Base-by-base conservation (phyloP, 163 green algal genomes). In the Smithsoniella earleae region DNA sequence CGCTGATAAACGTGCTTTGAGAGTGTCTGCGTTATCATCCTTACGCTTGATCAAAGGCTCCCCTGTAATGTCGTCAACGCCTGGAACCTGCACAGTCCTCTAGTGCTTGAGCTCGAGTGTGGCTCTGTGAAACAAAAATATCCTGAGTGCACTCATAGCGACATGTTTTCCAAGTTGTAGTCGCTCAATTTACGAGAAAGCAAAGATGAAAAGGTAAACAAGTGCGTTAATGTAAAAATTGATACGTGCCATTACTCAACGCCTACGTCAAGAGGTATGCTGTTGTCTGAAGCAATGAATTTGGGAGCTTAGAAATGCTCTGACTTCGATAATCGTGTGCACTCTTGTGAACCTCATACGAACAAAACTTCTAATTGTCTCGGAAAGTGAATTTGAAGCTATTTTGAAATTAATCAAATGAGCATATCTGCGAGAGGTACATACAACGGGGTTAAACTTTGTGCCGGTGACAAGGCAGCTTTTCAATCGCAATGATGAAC, bases 21-120 rank as follows among this genome's bases (percentile, higher is more conserved):
- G 84, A 10, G 92, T 97, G 45, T 98, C 92, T 3, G 88, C 91
- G 78, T 96, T 96, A 83, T 89, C 84, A 79, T 96, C 90, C 76
- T 95, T 95, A n/a, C 90, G 78, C 66, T 85, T 80, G 30, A 95
- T 83, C 27, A 96, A 84, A 1, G 89, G 86, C 80, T 96, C 90
- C 3, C 90, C 93, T 0, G 94, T 99, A 10, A 97, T 34, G 77
- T 99, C 94, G 75, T 99, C 94, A 37, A 86, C 79, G 49, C 90
- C 90, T 2, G 84, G 72, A 63, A 86, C 79, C 76, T 81, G 76
- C 2, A 37, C 13, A 13, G 16, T 13, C 10, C 40, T 22, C 40
- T 22, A 49, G 10, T 49, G 40, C 40, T 49, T 49, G n/a, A n/a
- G n/a, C n/a, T n/a, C n/a, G n/a, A n/a, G n/a, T n/a, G n/a, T n/a